Percentiles rank a stretch among this genome's conserved stretches.
Evolutionary conservation across 1,284 basidiomycete genomes (phyloP).

Genomic region (Ceratobasidium sp.): DNA sequence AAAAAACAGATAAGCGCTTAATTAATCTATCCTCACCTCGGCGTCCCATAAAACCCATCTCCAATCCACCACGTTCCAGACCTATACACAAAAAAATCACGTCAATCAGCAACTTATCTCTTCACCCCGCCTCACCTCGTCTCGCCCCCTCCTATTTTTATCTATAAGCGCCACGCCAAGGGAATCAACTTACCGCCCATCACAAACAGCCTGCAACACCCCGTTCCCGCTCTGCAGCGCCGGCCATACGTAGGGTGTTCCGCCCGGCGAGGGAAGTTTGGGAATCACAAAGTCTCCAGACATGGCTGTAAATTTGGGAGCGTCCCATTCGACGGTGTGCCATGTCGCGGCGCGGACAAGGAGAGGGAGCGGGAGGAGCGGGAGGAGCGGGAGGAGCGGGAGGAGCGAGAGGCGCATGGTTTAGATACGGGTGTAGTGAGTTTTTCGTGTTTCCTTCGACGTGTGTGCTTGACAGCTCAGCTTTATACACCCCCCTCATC

Average conservation of each 20-base stretch:
- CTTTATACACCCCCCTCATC: not conserved
- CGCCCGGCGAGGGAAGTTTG: conserved; percentile 52
- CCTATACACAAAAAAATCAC: not conserved
- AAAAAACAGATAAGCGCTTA: not conserved
- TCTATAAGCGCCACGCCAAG: not conserved
- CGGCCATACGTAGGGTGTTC: conserved; percentile 56
- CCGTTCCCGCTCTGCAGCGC: conserved; percentile 56
- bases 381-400: no score
- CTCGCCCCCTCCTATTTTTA: not conserved
- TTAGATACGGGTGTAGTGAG: not conserved
- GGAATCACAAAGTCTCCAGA: conserved; percentile 56
- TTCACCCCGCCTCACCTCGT: no score
- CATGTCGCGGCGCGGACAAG: conserved; percentile 51
- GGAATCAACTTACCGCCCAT: conserved; percentile 54
- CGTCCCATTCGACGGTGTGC: conserved; percentile 58
- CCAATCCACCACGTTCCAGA: conserved; percentile 56
- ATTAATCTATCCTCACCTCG: conserved; percentile 11
- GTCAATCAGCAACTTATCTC: no score
- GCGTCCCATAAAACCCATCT: conserved; percentile 44
- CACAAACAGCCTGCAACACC: conserved; percentile 56
- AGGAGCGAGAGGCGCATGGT: conserved; percentile 1
- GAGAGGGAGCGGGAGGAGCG: conserved; percentile 4
- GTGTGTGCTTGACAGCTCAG: not conserved
- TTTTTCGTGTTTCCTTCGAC: not conserved
- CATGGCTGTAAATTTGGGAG: conserved; percentile 55